phyloP scores from a whole-genome alignment of 2,329 filamentous ascomycete genomes.

The Hymenoscyphus repandus region DNA sequence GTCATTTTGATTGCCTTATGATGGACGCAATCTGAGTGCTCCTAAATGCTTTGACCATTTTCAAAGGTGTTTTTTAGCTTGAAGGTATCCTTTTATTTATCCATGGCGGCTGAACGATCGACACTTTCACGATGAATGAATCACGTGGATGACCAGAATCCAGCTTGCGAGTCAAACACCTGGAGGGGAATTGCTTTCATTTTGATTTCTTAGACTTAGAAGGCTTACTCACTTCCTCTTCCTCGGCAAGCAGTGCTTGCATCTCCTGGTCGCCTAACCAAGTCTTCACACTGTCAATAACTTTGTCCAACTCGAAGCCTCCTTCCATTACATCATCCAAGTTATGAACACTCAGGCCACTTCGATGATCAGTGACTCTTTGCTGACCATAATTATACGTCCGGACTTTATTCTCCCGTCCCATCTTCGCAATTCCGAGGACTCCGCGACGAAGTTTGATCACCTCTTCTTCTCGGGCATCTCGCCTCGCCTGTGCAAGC shows the following conservation, averaged over 20 bases:
- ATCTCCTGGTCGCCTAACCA: slow-evolving; percentile 66
- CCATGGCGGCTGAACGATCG: slow-evolving; percentile 11
- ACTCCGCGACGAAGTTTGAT: slow-evolving; percentile 70
- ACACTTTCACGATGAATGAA: background rate
- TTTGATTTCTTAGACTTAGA: slow-evolving; percentile 12
- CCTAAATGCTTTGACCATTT: background rate
- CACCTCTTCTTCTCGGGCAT: slow-evolving; percentile 78
- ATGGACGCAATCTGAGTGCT: background rate
- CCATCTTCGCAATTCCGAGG: slow-evolving; percentile 74
- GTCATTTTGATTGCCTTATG: background rate
- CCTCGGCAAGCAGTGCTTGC: slow-evolving; percentile 49
- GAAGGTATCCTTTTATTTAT: slow-evolving; percentile 9
- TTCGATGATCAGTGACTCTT: slow-evolving; percentile 68
- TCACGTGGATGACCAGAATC: background rate
- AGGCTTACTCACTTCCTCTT: slow-evolving; percentile 29
- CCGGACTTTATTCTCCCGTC: slow-evolving; percentile 84
- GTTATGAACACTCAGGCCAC: slow-evolving; percentile 59
- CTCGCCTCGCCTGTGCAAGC: slow-evolving; percentile 72
- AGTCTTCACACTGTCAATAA: slow-evolving; percentile 63
- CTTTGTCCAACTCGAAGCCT: slow-evolving; percentile 54
- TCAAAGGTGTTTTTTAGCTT: background rate
- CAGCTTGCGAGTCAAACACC: background rate
- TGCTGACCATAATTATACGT: slow-evolving; percentile 70
- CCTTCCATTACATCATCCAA: slow-evolving; percentile 62
- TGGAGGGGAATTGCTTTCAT: slow-evolving; percentile 7